Percentiles rank a stretch among this genome's conserved stretches.
These are phyloP conservation scores for Silene noctiflora DNA, from an alignment of 179 eudicot species.

Conservation along the genomic window DNA sequence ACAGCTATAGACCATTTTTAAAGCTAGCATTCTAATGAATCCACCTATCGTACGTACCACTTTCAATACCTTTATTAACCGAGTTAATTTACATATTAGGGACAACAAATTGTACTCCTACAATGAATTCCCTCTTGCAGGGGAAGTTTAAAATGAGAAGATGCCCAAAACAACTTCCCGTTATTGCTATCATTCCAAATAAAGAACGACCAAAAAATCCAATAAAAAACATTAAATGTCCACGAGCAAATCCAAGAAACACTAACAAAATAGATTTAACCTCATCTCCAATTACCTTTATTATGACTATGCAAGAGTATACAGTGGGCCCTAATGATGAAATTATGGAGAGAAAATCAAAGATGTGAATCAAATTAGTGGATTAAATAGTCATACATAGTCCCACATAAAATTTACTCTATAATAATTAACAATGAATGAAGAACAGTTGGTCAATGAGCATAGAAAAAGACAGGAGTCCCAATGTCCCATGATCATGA, in stretches of 20 bases:
- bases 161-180: constrained; percentile 7
- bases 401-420: constrained; percentile 7
- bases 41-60: too few species aligned
- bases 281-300: constrained; percentile 3
- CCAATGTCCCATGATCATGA: constrained; percentile 24
- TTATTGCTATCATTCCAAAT: background rate
- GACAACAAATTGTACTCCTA: too few species aligned
- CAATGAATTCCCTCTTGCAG: background rate
- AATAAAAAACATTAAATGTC: background rate
- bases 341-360: constrained; percentile 12
- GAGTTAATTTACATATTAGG: too few species aligned
- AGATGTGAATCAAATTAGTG: constrained; percentile 22
- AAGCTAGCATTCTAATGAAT: too few species aligned
- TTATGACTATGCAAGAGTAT: constrained; percentile 13
- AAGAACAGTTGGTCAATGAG: background rate
- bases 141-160: background rate
- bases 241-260: constrained; percentile 25
- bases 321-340: constrained; percentile 11
- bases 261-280: constrained; percentile 19
- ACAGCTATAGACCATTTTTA: too few species aligned
- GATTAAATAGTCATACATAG: constrained; percentile 15
- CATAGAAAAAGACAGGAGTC: constrained; percentile 4
- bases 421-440: background rate
- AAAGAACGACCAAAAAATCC: constrained; percentile 8
- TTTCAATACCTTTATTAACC: too few species aligned